phyloP scores from a whole-genome alignment of 352 stramenopile species.

The Phytophthora litchii region DNA sequence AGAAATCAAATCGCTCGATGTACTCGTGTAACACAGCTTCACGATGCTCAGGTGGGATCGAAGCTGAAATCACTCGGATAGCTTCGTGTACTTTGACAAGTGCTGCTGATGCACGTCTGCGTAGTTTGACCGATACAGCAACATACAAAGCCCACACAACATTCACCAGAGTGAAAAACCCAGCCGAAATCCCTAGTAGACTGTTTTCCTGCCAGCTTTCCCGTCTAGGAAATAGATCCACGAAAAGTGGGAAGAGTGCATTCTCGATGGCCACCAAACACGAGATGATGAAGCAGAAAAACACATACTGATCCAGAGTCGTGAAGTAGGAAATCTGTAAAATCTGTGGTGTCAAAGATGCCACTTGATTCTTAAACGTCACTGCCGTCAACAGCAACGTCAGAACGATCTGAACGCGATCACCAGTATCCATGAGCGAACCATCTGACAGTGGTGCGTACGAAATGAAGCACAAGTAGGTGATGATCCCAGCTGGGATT shows the following conservation, averaged over 20 bases:
- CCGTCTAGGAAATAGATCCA: slow-evolving; percentile 16
- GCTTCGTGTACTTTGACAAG: slow-evolving; percentile 47
- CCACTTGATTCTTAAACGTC: slow-evolving; percentile 66
- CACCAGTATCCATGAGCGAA: slow-evolving; percentile 49
- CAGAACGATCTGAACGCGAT: slow-evolving; percentile 60
- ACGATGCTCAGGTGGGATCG: slow-evolving; percentile 34
- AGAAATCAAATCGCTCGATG: slow-evolving; percentile 20
- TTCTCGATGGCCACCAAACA: slow-evolving; percentile 64
- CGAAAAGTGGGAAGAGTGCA: slow-evolving; percentile 49
- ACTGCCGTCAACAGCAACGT: slow-evolving; percentile 67
- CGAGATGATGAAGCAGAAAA: slow-evolving; percentile 68
- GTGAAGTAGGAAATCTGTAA: slow-evolving; percentile 79
- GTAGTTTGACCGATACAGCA: slow-evolving; percentile 35
- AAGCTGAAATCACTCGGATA: slow-evolving; percentile 39
- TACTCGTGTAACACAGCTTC: slow-evolving; percentile 39
- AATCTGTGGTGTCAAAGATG: slow-evolving; percentile 57
- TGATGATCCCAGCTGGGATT: slow-evolving; percentile 53
- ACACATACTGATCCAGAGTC: slow-evolving; percentile 65
- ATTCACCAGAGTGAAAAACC: slow-evolving; percentile 51
- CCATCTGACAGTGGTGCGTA: slow-evolving; percentile 45
- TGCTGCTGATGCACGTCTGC: slow-evolving; percentile 22
- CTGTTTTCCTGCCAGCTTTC: slow-evolving; percentile 38
- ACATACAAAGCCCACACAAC: slow-evolving; percentile 39
- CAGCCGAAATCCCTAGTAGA: slow-evolving; percentile 42
- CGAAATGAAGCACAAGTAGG: slow-evolving; percentile 61